Percentiles rank a stretch among this genome's conserved stretches.
phyloP scores from a whole-genome alignment of 2,329 filamentous ascomycete species.

The Sarocladium brachiariae region DNA sequence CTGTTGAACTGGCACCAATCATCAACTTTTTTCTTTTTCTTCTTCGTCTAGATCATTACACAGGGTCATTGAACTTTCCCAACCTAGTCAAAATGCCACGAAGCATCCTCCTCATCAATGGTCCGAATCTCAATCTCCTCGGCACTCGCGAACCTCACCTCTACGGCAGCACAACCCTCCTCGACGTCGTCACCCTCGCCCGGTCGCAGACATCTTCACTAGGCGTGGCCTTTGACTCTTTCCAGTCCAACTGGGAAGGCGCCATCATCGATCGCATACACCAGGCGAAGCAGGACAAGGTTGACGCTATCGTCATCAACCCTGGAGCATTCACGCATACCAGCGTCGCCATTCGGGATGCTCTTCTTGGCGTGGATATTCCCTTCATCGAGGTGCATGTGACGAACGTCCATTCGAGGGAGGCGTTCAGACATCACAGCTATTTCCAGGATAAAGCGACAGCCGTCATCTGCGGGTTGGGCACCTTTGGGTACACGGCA shows the following conservation, averaged over 20 bases:
- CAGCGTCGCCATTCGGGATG: constrained; percentile 63
- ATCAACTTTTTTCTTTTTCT: too few species aligned
- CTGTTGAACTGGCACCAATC: too few species aligned
- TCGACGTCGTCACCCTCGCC: constrained; percentile 21
- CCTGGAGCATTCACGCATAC: constrained; percentile 67
- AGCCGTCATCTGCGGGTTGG: constrained; percentile 61
- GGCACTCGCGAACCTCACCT: constrained; percentile 56
- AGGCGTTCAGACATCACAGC: constrained; percentile 59
- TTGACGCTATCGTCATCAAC: constrained; percentile 65
- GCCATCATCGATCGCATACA: constrained; percentile 55
- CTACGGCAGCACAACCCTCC: constrained; percentile 54
- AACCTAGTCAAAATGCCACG: constrained; percentile 6
- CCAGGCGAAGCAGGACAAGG: constrained; percentile 30
- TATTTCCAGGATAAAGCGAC: constrained; percentile 67
- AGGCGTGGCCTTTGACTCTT: constrained; percentile 31
- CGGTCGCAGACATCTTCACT: neutral
- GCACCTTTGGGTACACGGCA: constrained; percentile 48
- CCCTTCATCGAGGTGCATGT: constrained; percentile 71
- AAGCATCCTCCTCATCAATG: constrained; percentile 52
- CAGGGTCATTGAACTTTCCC: too few species aligned
- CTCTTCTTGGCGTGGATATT: constrained; percentile 56
- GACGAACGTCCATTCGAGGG: constrained; percentile 64
- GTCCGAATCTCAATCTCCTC: constrained; percentile 60
- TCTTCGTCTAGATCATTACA: too few species aligned
- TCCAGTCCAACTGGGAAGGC: constrained; percentile 60